Evolutionary conservation across 176 grass and related monocot species (phyloP), one percentile per base, ranked within the genome.

Genomic region (Lolium perenne): DNA sequence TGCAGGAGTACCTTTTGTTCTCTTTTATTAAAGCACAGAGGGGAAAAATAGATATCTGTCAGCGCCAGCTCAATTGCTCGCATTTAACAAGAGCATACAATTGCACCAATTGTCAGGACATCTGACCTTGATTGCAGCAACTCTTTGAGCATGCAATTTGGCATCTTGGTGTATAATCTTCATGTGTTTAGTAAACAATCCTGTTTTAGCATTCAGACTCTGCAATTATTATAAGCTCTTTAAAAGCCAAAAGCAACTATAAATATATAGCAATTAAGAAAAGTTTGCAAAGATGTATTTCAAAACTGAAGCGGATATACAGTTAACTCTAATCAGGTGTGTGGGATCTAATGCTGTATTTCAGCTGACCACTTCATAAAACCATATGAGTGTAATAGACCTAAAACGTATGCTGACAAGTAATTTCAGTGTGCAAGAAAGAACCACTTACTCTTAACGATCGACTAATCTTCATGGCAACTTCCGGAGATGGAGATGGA

Each of bases 121-220:
- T 60, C 76, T 83, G 90, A 94, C 96, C 90, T 98, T 95, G 73
- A 95, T 98, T 77, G 93, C 87, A 87, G 93, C 88, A 48, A 98
- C 87, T 82, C 96, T 93, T 88, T 95, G 90, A 84, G 92, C 96
- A 91, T 83, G 96, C 86, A 98, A 84, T 81, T 87, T 20, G 26
- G 92, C 90, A 21, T 95, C 84, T 84, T 90, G 91, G 59, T 98
- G 96, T 79, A 95, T 89, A 81, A 92, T 86, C 91, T 92, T 98
- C 96, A 98, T 92, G 65, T 57, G 91, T 43, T 95, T 95, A 73
- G 86, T 95, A 89, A 98, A 98, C 76, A 98, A 77, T 90, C 96
- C 93, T 88, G 96, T 98, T 95, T 94, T 94, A 86, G 94, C 93
- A 98, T 98, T 98, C 73, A 95, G 91, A 93, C 91, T 98, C 96